A percentile compares a stretch with the other conserved stretches of the same genome.
Conservation (phyloP, 257 asterid genomes). For the Capsicum pubescens region DNA sequence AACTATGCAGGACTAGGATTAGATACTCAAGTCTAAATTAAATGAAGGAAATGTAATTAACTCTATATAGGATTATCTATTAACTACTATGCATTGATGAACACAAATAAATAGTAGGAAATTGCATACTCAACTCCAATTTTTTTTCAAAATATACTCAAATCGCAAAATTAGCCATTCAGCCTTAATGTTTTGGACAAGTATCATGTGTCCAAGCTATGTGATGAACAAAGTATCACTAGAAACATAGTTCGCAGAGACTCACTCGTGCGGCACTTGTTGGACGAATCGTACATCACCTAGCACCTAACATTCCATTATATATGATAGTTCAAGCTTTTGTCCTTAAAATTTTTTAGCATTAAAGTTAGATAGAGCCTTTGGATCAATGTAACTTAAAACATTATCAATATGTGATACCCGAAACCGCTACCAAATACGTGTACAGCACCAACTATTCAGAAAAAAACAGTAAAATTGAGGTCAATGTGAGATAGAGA, state of each 20-base stretch:
- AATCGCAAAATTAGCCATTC: conserved; percentile 2
- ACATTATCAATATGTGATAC: not conserved
- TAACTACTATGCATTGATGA: not conserved
- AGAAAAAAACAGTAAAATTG: not conserved
- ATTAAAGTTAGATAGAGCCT: not conserved
- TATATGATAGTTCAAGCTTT: not conserved
- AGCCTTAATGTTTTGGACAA: not conserved
- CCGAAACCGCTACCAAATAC: not conserved
- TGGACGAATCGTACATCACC: not conserved
- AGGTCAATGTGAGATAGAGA: not conserved
- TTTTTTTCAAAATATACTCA: not conserved
- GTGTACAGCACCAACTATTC: not conserved
- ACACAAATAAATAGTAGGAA: not conserved
- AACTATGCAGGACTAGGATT: not conserved
- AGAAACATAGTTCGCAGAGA: not conserved
- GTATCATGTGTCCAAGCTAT: not conserved
- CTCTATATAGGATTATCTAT: not conserved
- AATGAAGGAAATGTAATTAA: not conserved
- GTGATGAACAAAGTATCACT: not conserved
- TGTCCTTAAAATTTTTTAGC: not conserved
- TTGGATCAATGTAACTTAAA: too few species aligned
- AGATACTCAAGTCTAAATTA: not conserved
- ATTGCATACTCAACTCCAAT: not conserved
- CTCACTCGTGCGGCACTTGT: not conserved
- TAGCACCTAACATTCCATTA: conserved; percentile 13